phyloP scores from a whole-genome alignment of 2,329 filamentous ascomycete species.

The Fusarium sp. region DNA sequence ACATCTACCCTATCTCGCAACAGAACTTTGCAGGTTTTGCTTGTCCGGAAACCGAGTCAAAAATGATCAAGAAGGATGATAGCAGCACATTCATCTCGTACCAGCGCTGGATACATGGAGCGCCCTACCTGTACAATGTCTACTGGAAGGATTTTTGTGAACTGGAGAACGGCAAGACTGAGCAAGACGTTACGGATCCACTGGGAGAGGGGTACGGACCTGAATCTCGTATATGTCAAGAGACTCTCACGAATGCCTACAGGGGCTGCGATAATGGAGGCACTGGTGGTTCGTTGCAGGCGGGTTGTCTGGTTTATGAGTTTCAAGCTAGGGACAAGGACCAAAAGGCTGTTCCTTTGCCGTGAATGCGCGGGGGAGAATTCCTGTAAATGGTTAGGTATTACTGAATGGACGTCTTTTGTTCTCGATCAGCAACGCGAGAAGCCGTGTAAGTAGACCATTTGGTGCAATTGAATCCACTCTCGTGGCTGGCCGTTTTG shows the following conservation, averaged over 20 bases:
- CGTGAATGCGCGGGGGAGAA: background rate
- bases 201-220: background rate
- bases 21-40: background rate
- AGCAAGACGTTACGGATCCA: background rate
- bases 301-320: background rate
- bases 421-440: too few species aligned
- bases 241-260: background rate
- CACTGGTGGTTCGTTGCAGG: background rate
- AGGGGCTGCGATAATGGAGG: background rate
- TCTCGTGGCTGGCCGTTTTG: too few species aligned
- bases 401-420: background rate
- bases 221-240: background rate
- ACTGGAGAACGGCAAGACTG: background rate
- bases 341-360: background rate
- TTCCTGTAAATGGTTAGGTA: background rate
- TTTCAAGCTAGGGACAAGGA: background rate
- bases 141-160: background rate
- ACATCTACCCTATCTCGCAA: background rate
- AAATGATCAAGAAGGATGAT: background rate
- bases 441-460: accelerated
- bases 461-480: too few species aligned
- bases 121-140: background rate
- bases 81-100: background rate
- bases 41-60: background rate
- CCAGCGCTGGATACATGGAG: background rate